Evolutionary conservation across 1,284 basidiomycete species (phyloP), one percentile per base, ranked within the genome.

Genomic region (Papiliotrema laurentii): DNA sequence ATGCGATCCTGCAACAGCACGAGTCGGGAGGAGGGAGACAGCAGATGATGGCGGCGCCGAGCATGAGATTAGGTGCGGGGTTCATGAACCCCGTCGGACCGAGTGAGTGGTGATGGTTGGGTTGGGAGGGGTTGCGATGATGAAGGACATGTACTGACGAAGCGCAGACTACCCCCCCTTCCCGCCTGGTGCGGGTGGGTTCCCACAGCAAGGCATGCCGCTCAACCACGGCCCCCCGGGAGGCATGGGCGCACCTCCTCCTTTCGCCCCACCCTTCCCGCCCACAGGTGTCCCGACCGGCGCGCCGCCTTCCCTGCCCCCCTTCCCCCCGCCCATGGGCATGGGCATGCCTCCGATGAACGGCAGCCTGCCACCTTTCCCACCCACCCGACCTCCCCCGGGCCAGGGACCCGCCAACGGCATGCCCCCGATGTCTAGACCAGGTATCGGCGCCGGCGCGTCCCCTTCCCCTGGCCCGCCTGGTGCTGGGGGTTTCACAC

Each of bases 1-100:
- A 97, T 80, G 89, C 92, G 70, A 92, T 98, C 70, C 89, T 89
- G 38, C 83, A 85, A 41, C 83, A 86, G 36, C 97, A 96, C 70
- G 90, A 97, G 72, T 82, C 80, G 27, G 66, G 67, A 13, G 64
- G 61, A 13, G 61, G 63, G 11, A 60, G 61, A 44, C 54, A 59
- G 13, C 56, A 55, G 46, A 69, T 71, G 66, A 83, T 85, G 49
- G 83, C 84, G 47, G 87, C 87, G 6, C 88, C 89, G 31, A 87
- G 87, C 60, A 69, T 73, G 67, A 59, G 73, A 31, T 53, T 71
- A 43, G 69, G 63, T 13, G 60, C 63, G 2, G 68, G 66, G 3
- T 70, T 72, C 40, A 60, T 69, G 61, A 66, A 70, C 56, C 62
- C 66, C n/a, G 55, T 62, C 45, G 60, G 27, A 22, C 59, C 26